Evolutionary conservation across 345 rosid genomes (phyloP), one percentile per base, ranked within the genome.

Genomic region (Hibiscus trionum): DNA sequence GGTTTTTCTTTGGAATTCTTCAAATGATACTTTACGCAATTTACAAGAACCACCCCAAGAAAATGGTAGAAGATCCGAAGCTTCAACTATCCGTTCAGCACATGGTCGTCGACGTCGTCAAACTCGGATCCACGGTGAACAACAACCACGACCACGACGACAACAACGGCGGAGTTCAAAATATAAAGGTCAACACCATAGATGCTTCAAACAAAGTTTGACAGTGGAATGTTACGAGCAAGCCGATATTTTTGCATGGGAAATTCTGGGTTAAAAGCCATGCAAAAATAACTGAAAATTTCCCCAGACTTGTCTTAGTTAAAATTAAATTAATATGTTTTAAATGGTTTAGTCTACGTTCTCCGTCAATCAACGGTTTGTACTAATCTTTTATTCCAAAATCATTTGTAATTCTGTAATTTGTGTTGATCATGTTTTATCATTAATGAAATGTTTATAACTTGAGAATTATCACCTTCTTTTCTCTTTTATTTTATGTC

Each of bases 11-110:
- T 9, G 99, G 98, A 4, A 70, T 88, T 14, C 57, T 86, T 68
- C 98, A 93, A 31, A 93, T 89, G 94, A 24, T 82, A 26, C 97
- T 95, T 52, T 95, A 90, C 66, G 47, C 85, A 76, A 77, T 95
- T 4, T 95, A 90, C 76, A 86, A 74, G 74, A 90, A 87, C 70
- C 73, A 85, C 70, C 76, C 81, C 8, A 84, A 80, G 76, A 79
- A 79, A 24, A 78, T 63, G 66, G 84, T 66, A 27, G 88, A 73
- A 53, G 78, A 82, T 1, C 71, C 83, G 12, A 82, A 80, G 64
- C 84, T 81, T 31, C 82, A 87, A 59, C 55, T 81, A 66, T 39
- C 82, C 7, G 87, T 9, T 26, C 62, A 87, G 33, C 88, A 87
- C 56, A 80, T 78, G 1, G 83, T 84, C 0, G 62, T 59, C 1